These are phyloP conservation scores for Colletotrichum lindemuthianum DNA, from an alignment of 2,329 filamentous ascomycete genomes.

Conservation along the genomic window DNA sequence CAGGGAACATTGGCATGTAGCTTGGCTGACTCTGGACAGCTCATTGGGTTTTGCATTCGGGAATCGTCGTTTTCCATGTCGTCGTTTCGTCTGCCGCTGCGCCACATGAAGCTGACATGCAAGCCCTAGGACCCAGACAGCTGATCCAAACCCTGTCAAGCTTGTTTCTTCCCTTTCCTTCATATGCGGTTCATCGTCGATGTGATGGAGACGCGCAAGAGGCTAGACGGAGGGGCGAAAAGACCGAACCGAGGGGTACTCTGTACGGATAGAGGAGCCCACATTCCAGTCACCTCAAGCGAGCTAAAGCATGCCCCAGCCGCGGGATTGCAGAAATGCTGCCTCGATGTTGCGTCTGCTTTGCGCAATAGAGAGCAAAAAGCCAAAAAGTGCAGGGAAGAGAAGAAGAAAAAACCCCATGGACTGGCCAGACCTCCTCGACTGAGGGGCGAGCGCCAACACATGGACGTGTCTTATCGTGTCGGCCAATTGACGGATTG, in stretches of 20 bases:
- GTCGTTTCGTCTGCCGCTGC: slow-evolving; percentile 7
- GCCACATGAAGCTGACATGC: slow-evolving; percentile 16
- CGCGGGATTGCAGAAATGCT: slow-evolving; percentile 30
- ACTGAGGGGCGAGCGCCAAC: slow-evolving; percentile 16
- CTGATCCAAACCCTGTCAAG: slow-evolving; percentile 5
- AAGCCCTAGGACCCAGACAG: not conserved
- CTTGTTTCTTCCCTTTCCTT: slow-evolving; percentile 16
- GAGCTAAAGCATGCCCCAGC: slow-evolving; percentile 31
- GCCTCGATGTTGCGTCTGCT: slow-evolving; percentile 31
- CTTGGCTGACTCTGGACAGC: slow-evolving; percentile 16
- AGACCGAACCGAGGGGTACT: slow-evolving; percentile 18
- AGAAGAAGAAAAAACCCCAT: slow-evolving; percentile 1
- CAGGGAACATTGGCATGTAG: slow-evolving; percentile 26
- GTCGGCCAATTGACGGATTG: slow-evolving; percentile 5
- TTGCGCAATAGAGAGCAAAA: slow-evolving; percentile 7
- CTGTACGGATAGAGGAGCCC: slow-evolving; percentile 19
- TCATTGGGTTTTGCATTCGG: slow-evolving; percentile 18
- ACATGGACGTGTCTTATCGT: slow-evolving; percentile 27
- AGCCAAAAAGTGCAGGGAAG: not conserved
- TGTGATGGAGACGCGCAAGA: slow-evolving; percentile 20
- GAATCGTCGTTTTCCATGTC: slow-evolving; percentile 13
- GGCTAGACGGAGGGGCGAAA: slow-evolving; percentile 24
- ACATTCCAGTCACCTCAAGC: slow-evolving; percentile 34
- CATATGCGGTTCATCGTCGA: slow-evolving; percentile 25
- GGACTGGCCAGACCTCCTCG: slow-evolving; percentile 7